These are phyloP conservation scores for Kregervanrija pseudodelftensis DNA, from an alignment of 805 yeast species.

Conservation along the genomic window DNA sequence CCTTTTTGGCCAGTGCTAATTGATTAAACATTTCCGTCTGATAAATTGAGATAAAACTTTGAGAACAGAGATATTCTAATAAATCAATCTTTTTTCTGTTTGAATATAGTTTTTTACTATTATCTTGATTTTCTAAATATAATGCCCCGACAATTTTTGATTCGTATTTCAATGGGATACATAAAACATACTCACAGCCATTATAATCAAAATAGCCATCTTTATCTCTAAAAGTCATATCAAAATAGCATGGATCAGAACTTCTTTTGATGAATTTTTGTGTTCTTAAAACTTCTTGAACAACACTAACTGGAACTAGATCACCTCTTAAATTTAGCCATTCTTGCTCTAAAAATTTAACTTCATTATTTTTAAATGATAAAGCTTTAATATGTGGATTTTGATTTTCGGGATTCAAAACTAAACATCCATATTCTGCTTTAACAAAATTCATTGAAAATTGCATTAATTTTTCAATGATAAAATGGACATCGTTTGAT, in stretches of 20 bases:
- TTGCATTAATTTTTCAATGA: constrained; percentile 31
- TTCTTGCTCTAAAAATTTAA: constrained; percentile 25
- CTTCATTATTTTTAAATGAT: constrained; percentile 22
- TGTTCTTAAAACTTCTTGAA: constrained; percentile 31
- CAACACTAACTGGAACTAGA: constrained; percentile 35
- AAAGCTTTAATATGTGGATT: constrained; percentile 25
- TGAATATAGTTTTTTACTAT: constrained; percentile 21
- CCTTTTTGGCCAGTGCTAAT: constrained; percentile 43
- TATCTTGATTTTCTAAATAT: constrained; percentile 33
- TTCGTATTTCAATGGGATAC: constrained; percentile 40
- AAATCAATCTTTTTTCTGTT: constrained; percentile 29
- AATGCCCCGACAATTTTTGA: constrained; percentile 37
- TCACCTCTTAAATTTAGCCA: constrained; percentile 34
- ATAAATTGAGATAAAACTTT: constrained; percentile 44
- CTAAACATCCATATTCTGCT: constrained; percentile 29
- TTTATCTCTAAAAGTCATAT: constrained; percentile 24
- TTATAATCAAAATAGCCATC: constrained; percentile 36
- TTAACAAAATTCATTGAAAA: constrained; percentile 25
- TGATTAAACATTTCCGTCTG: constrained; percentile 40
- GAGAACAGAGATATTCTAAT: constrained; percentile 38
- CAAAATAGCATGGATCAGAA: constrained; percentile 30
- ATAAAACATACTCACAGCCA: constrained; percentile 30
- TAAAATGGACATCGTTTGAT: constrained; percentile 31
- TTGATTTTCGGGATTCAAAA: constrained; percentile 23
- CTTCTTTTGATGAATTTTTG: constrained; percentile 32